phyloP scores from a whole-genome alignment of 805 yeast species.

The Starmerella apis region DNA sequence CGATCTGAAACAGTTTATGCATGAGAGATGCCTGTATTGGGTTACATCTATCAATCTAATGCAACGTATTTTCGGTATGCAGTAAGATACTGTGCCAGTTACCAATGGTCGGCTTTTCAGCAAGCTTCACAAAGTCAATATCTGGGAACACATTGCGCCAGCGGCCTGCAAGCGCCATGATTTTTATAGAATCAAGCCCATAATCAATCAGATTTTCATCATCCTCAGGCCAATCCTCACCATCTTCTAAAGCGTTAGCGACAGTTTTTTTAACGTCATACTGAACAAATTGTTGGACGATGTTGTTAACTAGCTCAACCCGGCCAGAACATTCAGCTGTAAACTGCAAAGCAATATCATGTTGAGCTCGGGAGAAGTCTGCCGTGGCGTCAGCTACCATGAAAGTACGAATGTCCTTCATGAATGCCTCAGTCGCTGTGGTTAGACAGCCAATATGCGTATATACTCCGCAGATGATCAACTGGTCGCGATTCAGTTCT shows the following conservation, averaged over 20 bases:
- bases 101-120: conserved; percentile 14
- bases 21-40: not conserved
- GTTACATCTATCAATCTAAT: not conserved
- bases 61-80: not conserved
- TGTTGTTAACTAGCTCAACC: not conserved
- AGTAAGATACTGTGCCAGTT: conserved; percentile 12
- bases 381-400: conserved; percentile 16
- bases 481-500: conserved; percentile 13
- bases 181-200: conserved; percentile 18
- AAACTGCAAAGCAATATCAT: conserved; percentile 9
- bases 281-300: conserved; percentile 2
- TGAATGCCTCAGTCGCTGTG: conserved; percentile 19
- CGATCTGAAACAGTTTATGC: not conserved
- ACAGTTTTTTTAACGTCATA: conserved; percentile 7
- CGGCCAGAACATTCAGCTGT: conserved; percentile 10
- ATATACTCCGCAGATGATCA: conserved; percentile 19
- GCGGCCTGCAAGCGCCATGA: conserved; percentile 18
- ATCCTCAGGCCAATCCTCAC: conserved; percentile 20
- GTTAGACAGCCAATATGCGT: conserved; percentile 21
- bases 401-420: conserved; percentile 19
- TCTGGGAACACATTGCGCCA: conserved; percentile 15
- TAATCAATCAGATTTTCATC: conserved; percentile 18
- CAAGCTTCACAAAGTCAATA: conserved; percentile 15
- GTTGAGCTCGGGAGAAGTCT: conserved; percentile 15
- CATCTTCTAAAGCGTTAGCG: conserved; percentile 7